Base-by-base conservation (phyloP, 164 flowering plant genomes). In the Tinospora cordifolia region DNA sequence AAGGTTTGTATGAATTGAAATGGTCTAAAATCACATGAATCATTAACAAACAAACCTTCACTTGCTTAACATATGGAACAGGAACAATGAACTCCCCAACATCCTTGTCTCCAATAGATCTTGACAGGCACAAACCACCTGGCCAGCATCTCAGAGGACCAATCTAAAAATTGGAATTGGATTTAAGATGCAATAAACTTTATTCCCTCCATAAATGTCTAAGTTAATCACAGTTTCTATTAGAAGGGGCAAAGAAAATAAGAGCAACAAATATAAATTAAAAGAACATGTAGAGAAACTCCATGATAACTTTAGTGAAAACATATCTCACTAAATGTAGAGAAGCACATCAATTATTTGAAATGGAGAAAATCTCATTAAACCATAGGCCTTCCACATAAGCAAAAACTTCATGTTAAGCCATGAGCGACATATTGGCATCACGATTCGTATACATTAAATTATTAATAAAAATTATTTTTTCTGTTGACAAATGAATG, bases 81-180 rank as follows among this genome's bases (percentile, higher is more conserved):
- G 71, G 63, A 38, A 69, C 64, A 30, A 69, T 69, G 44, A 69
- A 69, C 64, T 69, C 71, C 47, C 71, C 71, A 54, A 69, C 71
- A 13, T 69, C 71, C 71, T 57, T 69, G 38, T 69, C 71, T 69
- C 71, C 71, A 69, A 69, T 58, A 30, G 71, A 69, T 69, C 71
- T 69, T 57, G 71, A 69, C 34, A 69, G 71, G 39, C 71, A 69
- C 19, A 69, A 58, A 44, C 71, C 71, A 57, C 71, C 71, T 57
- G 71, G 71, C 71, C 71, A 69, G 49, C 71, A 69, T 69, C 71
- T 69, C 9, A 69, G 71, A 69, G 71, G 71, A 40, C 71, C 71
- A 69, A 69, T 69, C 71, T 69, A 62, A 57, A 69, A 69, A 36
- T 36, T 34, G 15, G 63, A 69, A 19, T 69, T 34, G 62, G 60